Percentiles rank a stretch among this genome's conserved stretches.
Conservation (phyloP, 1,139 yeast genomes). For the Lodderomyces metapsilosis region DNA sequence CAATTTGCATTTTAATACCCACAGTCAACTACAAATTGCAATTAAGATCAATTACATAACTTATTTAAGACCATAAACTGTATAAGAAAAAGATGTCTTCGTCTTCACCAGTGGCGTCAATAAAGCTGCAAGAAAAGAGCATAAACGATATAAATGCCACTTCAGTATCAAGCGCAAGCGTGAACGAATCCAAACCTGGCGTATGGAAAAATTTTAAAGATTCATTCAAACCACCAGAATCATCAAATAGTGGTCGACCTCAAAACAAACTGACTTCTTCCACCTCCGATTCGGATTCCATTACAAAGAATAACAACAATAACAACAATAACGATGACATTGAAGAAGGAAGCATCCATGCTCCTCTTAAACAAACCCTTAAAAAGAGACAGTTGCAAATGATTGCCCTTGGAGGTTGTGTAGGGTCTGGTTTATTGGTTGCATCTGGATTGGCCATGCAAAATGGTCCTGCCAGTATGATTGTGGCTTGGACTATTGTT, state of each 20-base stretch:
- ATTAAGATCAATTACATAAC: not conserved
- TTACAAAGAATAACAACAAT: too few relatives aligned
- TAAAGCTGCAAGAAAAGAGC: constrained; percentile 1
- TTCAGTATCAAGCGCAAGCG: not conserved
- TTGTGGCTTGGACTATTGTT: constrained; percentile 45
- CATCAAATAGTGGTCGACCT: not conserved
- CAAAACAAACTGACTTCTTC: not conserved
- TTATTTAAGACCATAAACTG: not conserved
- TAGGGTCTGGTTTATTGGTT: constrained; percentile 37
- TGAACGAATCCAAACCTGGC: not conserved
- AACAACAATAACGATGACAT: not conserved
- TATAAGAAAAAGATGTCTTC: not conserved
- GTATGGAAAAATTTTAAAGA: constrained; percentile 29
- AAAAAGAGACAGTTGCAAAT: constrained; percentile 36
- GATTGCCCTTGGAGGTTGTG: constrained; percentile 42
- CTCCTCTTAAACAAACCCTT: constrained; percentile 25
- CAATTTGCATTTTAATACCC: too few relatives aligned
- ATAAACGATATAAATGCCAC: constrained; percentile 3
- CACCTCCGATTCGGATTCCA: not conserved
- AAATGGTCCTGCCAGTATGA: constrained; percentile 41
- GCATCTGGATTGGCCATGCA: constrained; percentile 38
- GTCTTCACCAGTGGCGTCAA: not conserved
- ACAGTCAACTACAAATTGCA: not conserved
- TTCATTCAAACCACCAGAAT: constrained; percentile 31
- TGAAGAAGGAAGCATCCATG: constrained; percentile 4